phyloP scores from a whole-genome alignment of 78 protist genomes.

The Mastigamoeba balamuthi region DNA sequence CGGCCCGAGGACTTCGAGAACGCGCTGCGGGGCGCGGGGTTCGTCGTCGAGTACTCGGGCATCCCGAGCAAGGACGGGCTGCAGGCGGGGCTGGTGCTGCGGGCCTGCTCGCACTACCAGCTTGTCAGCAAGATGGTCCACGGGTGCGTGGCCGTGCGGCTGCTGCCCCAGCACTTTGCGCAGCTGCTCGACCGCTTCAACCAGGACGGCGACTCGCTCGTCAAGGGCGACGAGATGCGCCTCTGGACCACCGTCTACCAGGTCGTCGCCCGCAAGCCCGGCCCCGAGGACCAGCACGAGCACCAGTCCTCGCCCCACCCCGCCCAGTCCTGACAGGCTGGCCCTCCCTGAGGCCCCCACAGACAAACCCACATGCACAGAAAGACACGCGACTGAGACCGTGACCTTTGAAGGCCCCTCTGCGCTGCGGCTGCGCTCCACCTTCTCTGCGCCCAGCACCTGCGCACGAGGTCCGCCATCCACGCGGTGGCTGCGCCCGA shows the following conservation, averaged over 20 bases:
- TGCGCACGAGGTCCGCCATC: too few relatives aligned
- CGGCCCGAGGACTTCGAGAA: neutral
- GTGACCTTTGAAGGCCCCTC: too few relatives aligned
- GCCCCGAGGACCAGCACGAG: too few relatives aligned
- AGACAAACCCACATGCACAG: too few relatives aligned
- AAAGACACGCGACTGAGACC: too few relatives aligned
- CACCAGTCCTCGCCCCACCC: too few relatives aligned
- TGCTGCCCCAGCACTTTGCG: neutral
- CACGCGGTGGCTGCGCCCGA: too few relatives aligned
- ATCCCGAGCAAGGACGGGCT: neutral
- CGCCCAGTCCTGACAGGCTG: too few relatives aligned
- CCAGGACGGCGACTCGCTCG: neutral
- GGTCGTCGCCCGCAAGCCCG: neutral
- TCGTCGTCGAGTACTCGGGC: neutral
- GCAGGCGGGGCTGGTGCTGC: neutral
- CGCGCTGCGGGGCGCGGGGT: neutral
- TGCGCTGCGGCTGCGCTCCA: too few relatives aligned
- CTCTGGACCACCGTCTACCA: neutral
- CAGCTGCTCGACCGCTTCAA: neutral
- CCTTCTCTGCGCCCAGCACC: too few relatives aligned
- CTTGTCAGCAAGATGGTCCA: neutral
- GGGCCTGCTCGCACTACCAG: neutral
- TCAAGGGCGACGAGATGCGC: neutral
- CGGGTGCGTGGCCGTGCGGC: neutral
- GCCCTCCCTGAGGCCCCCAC: too few relatives aligned